Evolutionary conservation across 768 basidiomycete genomes (phyloP).

Genomic region (Ramaria rubella): DNA sequence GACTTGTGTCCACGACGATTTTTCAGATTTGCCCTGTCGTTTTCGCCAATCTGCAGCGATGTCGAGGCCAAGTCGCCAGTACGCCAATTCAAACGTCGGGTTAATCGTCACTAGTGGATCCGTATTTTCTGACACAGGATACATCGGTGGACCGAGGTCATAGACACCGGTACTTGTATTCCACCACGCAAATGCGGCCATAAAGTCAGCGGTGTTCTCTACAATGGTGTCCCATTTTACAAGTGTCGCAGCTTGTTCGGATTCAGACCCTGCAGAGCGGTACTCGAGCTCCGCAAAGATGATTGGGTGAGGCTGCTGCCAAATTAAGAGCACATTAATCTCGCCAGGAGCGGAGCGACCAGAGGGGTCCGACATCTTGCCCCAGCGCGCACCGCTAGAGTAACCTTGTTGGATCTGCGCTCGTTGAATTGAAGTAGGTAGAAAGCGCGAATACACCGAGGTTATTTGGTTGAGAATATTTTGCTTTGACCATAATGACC

Average conservation of each 20-base stretch:
- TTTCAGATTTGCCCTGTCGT: conserved; percentile 34
- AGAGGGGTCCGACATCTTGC: conserved; percentile 57
- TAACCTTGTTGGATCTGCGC: conserved; percentile 52
- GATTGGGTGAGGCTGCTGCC: conserved; percentile 56
- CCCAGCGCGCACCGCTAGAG: conserved; percentile 51
- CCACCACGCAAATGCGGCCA: conserved; percentile 49
- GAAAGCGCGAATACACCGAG: conserved; percentile 41
- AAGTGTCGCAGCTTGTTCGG: conserved; percentile 26
- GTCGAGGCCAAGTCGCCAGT: conserved; percentile 47
- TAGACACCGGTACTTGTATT: conserved; percentile 41
- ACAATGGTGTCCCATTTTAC: conserved; percentile 48
- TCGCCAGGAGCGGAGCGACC: conserved; percentile 53
- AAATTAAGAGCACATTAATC: conserved; percentile 57
- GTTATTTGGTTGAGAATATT: conserved; percentile 43
- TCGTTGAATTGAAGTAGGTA: conserved; percentile 37
- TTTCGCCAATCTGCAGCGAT: conserved; percentile 46
- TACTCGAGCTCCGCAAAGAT: conserved; percentile 54
- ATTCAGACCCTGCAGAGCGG: conserved; percentile 33
- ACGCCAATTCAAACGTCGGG: conserved; percentile 52
- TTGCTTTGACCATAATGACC: conserved; percentile 58
- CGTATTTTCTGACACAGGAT: conserved; percentile 51
- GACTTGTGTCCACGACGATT: conserved; percentile 39
- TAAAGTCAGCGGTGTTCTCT: conserved; percentile 50
- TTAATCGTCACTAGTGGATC: conserved; percentile 47
- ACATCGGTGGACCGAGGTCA: conserved; percentile 56